Evolutionary conservation across 805 yeast species (phyloP).

Genomic region (Schizosaccharomyces japonicus): DNA sequence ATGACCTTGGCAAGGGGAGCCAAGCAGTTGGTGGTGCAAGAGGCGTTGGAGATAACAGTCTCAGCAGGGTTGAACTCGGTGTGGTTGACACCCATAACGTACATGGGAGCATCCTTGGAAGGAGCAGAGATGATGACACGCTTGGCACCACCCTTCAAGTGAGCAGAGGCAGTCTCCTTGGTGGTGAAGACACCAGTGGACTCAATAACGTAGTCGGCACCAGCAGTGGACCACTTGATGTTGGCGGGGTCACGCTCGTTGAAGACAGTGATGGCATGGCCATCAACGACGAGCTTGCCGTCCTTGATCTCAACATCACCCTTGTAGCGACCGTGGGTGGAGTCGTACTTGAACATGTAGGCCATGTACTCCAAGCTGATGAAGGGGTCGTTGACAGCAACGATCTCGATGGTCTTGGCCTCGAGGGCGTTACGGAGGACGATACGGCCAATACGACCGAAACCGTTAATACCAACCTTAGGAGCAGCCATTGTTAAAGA

Average conservation of each 20-base stretch:
- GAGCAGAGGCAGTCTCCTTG: slow-evolving; percentile 57
- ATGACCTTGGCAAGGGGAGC: slow-evolving; percentile 84
- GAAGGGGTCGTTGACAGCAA: slow-evolving; percentile 81
- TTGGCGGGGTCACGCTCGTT: slow-evolving; percentile 66
- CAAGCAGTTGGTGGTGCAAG: slow-evolving; percentile 88
- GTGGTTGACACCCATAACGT: slow-evolving; percentile 76
- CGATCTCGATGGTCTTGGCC: slow-evolving; percentile 55
- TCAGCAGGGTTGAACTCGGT: slow-evolving; percentile 53
- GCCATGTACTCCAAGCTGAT: slow-evolving; percentile 77
- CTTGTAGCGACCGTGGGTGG: slow-evolving; percentile 67
- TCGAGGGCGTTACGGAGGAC: slow-evolving; percentile 57
- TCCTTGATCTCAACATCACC: slow-evolving; percentile 37
- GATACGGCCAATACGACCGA: slow-evolving; percentile 84
- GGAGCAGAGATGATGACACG: slow-evolving; percentile 90
- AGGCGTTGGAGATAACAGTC: slow-evolving; percentile 68
- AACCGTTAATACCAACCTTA: slow-evolving; percentile 76
- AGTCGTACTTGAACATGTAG: slow-evolving; percentile 86
- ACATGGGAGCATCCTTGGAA: slow-evolving; percentile 84
- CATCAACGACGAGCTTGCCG: slow-evolving; percentile 41
- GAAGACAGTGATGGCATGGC: slow-evolving; percentile 39
- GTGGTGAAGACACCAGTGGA: slow-evolving; percentile 89
- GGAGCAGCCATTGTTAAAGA: slow-evolving; percentile 14
- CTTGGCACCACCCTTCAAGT: slow-evolving; percentile 78
- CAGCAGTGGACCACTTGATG: slow-evolving; percentile 69
- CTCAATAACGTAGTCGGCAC: slow-evolving; percentile 66